These are phyloP conservation scores for Pleurotus tuber-regium DNA, from an alignment of 768 basidiomycete species.

Conservation along the genomic window DNA sequence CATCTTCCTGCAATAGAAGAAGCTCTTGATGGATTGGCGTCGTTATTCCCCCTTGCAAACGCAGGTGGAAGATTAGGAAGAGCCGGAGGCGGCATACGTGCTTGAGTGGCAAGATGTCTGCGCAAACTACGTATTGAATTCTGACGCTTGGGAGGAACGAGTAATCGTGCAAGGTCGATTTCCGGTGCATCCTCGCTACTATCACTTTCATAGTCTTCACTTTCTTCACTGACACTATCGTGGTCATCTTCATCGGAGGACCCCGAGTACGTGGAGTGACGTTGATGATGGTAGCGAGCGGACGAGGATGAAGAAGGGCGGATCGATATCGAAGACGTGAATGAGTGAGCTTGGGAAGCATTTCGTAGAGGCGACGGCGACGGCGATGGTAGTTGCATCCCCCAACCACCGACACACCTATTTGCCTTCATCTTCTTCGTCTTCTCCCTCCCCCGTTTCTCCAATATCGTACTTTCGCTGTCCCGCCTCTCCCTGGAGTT, in stretches of 20 bases:
- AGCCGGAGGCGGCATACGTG: background rate
- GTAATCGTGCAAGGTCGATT: conserved; percentile 61
- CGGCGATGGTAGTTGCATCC: conserved; percentile 20
- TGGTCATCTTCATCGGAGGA: conserved; percentile 20
- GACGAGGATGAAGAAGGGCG: background rate
- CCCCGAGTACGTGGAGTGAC: conserved; percentile 8
- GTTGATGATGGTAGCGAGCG: background rate
- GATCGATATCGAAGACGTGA: background rate
- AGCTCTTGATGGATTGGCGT: background rate
- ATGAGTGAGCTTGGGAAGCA: background rate
- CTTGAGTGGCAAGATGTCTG: conserved; percentile 42
- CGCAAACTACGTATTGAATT: conserved; percentile 71
- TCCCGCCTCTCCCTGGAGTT: background rate
- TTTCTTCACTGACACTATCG: conserved; percentile 34
- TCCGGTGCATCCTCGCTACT: conserved; percentile 44
- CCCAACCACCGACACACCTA: conserved; percentile 30
- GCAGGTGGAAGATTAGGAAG: background rate
- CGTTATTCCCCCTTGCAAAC: background rate
- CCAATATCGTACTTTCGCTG: conserved; percentile 10
- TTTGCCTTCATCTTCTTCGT: conserved; percentile 13
- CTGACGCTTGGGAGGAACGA: conserved; percentile 71
- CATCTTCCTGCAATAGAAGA: too few species aligned
- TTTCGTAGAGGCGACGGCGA: conserved; percentile 14
- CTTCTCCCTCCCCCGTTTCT: conserved; percentile 7
- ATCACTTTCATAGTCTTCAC: conserved; percentile 34